A percentile compares a stretch with the other conserved stretches of the same genome.
Evolutionary conservation across 1,284 basidiomycete species (phyloP).

Genomic region (Peniophora sp.): DNA sequence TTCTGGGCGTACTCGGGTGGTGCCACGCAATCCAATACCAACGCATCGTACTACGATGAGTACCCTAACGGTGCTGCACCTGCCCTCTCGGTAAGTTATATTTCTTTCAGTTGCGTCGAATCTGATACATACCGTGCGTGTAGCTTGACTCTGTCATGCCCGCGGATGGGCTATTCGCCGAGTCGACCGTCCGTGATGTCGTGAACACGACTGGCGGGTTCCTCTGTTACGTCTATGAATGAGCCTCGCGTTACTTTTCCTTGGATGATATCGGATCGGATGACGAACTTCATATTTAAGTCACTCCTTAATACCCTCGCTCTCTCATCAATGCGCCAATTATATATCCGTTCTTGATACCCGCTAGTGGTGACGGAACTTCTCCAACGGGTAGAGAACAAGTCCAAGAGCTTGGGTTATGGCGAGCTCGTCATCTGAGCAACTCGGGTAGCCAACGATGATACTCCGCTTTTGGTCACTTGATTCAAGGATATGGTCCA

Average conservation of each 20-base stretch:
- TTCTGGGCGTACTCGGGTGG: conserved; percentile 24
- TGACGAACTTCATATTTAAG: too few species aligned
- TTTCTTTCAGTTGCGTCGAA: not conserved
- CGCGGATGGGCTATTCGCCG: conserved; percentile 23
- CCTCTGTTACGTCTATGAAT: conserved; percentile 29
- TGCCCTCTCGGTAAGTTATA: conserved; percentile 18
- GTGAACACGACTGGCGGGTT: conserved; percentile 24
- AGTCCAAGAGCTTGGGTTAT: too few species aligned
- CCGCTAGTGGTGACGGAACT: too few species aligned
- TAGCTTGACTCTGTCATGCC: conserved; percentile 22
- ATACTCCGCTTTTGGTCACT: too few species aligned
- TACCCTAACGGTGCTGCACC: conserved; percentile 28
- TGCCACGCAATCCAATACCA: conserved; percentile 19
- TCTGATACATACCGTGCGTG: not conserved
- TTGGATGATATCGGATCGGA: too few species aligned
- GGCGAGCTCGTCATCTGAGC: too few species aligned
- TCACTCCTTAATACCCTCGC: too few species aligned
- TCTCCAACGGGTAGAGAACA: too few species aligned
- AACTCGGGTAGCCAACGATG: too few species aligned
- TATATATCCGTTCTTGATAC: too few species aligned
- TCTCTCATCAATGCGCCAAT: too few species aligned
- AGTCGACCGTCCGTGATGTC: conserved; percentile 21
- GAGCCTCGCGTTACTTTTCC: not conserved
- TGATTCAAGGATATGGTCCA: too few species aligned
- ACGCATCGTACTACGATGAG: conserved; percentile 14